Percentiles rank a stretch among this genome's conserved stretches.
phyloP scores from a whole-genome alignment of 441 rosid species.

The Cnidoscolus chayamansa region DNA sequence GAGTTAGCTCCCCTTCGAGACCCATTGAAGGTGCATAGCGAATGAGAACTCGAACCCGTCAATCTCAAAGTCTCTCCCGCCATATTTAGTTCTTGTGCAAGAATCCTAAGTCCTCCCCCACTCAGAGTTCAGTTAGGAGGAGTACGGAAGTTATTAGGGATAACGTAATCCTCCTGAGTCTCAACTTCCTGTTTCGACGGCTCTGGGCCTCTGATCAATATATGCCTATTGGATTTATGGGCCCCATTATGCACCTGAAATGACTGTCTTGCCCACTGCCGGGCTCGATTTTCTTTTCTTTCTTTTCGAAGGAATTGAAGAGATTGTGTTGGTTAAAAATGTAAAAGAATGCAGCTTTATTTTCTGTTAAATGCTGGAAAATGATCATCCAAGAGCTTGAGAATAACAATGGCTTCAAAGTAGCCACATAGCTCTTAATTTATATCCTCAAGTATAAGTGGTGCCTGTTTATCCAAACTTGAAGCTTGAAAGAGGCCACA shows the following conservation, averaged over 20 bases:
- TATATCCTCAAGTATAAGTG: background rate
- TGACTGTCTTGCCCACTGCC: background rate
- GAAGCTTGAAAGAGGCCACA: background rate
- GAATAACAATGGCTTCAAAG: slow-evolving; percentile 8
- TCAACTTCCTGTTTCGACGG: slow-evolving; percentile 2
- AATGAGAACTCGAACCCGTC: slow-evolving; percentile 41
- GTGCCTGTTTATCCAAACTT: slow-evolving; percentile 7
- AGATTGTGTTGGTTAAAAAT: background rate
- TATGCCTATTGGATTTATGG: background rate
- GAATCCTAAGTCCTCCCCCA: background rate
- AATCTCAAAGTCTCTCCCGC: slow-evolving; percentile 64
- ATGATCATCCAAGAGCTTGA: background rate
- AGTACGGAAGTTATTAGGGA: slow-evolving; percentile 11
- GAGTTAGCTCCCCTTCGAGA: slow-evolving; percentile 46
- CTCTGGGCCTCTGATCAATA: background rate
- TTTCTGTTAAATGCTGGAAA: background rate
- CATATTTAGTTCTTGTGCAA: slow-evolving; percentile 34
- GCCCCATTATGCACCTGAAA: background rate
- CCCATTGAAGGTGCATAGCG: slow-evolving; percentile 54
- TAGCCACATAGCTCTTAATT: slow-evolving; percentile 4
- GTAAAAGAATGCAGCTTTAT: background rate
- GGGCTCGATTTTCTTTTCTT: no score
- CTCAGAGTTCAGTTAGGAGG: background rate
- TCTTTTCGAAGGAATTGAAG: background rate
- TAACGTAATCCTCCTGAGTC: slow-evolving; percentile 12